These are phyloP conservation scores for Meyerozyma guilliermondii DNA, from an alignment of 1,139 yeast genomes.

Conservation along the genomic window DNA sequence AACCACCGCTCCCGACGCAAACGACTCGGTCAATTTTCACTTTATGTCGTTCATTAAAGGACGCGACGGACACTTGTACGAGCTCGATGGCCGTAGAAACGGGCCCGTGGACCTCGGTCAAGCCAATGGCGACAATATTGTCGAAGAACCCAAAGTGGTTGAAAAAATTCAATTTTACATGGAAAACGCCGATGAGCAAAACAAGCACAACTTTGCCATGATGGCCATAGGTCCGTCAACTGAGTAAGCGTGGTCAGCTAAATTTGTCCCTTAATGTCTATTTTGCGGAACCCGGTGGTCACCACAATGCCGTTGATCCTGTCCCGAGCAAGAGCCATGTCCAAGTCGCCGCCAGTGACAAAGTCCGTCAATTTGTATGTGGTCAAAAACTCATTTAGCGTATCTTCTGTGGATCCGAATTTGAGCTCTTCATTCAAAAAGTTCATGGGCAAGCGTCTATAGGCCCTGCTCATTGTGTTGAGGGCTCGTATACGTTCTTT, in stretches of 20 bases:
- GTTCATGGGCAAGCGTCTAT: conserved; percentile 47
- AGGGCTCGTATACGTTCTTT: conserved; percentile 62
- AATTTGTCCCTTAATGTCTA: conserved; percentile 92
- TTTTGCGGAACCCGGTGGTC: conserved; percentile 47
- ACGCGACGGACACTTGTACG: conserved; percentile 58
- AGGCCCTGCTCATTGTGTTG: conserved; percentile 53
- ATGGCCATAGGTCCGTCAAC: conserved; percentile 60
- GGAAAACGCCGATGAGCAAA: conserved; percentile 52
- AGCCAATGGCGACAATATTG: conserved; percentile 36
- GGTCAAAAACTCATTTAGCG: conserved; percentile 30
- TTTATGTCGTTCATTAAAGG: conserved; percentile 71
- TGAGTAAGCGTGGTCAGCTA: conserved; percentile 30
- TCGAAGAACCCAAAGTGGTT: conserved; percentile 47
- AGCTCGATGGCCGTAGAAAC: conserved; percentile 81
- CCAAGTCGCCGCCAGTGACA: conserved; percentile 27
- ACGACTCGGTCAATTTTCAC: conserved; percentile 63
- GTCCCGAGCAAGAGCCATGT: conserved; percentile 44
- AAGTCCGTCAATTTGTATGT: conserved; percentile 35
- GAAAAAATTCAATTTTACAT: conserved; percentile 64
- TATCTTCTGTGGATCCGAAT: conserved; percentile 27
- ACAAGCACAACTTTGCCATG: conserved; percentile 59
- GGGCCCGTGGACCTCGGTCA: conserved; percentile 71
- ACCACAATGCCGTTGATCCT: conserved; percentile 38
- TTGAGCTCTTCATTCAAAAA: conserved; percentile 46
- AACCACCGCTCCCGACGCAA: conserved; percentile 74